Base-by-base conservation (phyloP, 1,284 basidiomycete genomes). In the Chalciporus sp. region DNA sequence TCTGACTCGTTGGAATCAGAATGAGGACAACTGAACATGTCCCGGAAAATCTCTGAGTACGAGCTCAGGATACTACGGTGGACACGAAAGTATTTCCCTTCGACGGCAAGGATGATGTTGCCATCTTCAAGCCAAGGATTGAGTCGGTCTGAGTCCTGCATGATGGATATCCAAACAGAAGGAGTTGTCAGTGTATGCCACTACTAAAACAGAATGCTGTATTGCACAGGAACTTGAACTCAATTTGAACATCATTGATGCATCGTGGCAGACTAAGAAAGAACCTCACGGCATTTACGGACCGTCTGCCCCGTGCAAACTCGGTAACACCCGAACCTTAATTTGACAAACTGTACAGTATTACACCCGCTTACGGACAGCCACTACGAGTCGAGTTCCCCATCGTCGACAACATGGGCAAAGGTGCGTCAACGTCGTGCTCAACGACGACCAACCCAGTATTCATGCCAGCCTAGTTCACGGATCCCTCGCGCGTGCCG, bases 401-500 rank as follows among this genome's bases (percentile, higher is more conserved):
- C 67, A 68, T 72, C 76, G 60, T 75, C 76, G 69, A 79, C 70
- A 82, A 78, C 61, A 85, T 86, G 84, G 84, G 84, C 76, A 85
- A 86, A 83, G 84, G 84, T 84, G 61, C 58, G 62, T 61, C 62
- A 40, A 53, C 42, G 45, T 35, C 42, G 35, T 1, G 19, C 42
- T 35, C 4, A 26, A 41, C 49, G 49, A 49, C 53, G 46, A 28
- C 12, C 9, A 19, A 1, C 23, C 39, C 35, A 42, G 28, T 29
- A 26, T 51, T 50, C 51, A 17, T 45, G 44, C 12, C 27, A 23
- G 29, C 31, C 42, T 23, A 91, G 96, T 98, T 81, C 95, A 98
- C 92, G 95, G 96, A 78, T 98, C 95, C 74, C 94, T 98, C 81
- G 95, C 95, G 78, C 95, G 96, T 87, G 95, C 95, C 77, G 95